Percentiles rank a stretch among this genome's conserved stretches.
Evolutionary conservation across 441 rosid species (phyloP).

Genomic region (Aleurites moluccanus): DNA sequence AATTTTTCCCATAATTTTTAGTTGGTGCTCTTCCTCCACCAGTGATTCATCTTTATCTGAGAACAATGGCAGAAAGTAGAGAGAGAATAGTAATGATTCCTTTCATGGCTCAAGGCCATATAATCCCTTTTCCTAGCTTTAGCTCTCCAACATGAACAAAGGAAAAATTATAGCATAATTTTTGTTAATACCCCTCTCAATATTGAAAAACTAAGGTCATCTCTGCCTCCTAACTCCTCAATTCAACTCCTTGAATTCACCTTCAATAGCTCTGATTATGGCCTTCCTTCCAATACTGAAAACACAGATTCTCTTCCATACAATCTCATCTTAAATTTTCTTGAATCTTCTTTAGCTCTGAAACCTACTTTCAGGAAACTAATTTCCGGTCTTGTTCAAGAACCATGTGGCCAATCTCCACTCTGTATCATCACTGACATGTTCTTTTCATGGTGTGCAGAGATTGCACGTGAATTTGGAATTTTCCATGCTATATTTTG

Average conservation of each 20-base stretch:
- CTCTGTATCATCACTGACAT: slow-evolving; percentile 55
- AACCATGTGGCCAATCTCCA: slow-evolving; percentile 26
- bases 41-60: no score
- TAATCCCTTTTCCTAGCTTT: slow-evolving; percentile 70
- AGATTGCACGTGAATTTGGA: neutral
- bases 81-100: slow-evolving; percentile 29
- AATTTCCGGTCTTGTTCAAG: slow-evolving; percentile 11
- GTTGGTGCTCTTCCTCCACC: neutral
- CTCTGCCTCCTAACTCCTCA: slow-evolving; percentile 41
- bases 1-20: no score
- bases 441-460: slow-evolving; percentile 45
- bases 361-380: slow-evolving; percentile 33
- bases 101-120: slow-evolving; percentile 86
- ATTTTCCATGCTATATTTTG: slow-evolving; percentile 54
- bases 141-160: slow-evolving; percentile 53
- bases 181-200: slow-evolving; percentile 58
- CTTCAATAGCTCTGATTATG: slow-evolving; percentile 43
- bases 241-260: slow-evolving; percentile 54
- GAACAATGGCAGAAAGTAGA: neutral
- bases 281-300: slow-evolving; percentile 49
- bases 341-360: slow-evolving; percentile 25
- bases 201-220: slow-evolving; percentile 43
- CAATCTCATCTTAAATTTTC: slow-evolving; percentile 29
- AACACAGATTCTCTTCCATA: slow-evolving; percentile 55
- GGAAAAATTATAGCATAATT: slow-evolving; percentile 31